Base-by-base conservation (phyloP, 108 stramenopile genomes). In the Cyclostephanos invisitatus region DNA sequence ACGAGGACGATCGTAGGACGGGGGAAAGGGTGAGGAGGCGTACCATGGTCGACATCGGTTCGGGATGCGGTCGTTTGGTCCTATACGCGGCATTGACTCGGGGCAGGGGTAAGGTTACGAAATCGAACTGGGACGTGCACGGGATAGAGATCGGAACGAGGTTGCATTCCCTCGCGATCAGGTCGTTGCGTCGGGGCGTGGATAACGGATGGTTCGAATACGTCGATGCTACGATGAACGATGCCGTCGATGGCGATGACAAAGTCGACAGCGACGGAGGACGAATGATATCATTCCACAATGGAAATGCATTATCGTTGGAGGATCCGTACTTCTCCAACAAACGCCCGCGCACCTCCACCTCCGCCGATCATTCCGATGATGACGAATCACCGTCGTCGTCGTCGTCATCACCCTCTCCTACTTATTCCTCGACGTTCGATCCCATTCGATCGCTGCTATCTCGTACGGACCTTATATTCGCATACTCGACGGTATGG, bases 401-500 rank as follows among this genome's bases (percentile, higher is more conserved):
- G 40, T 40, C 40, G 4, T 40, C 40, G 40, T 40, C 40, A 8
- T 40, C 11, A 8, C 40, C n/a, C n/a, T n/a, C 40, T 40, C 11
- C 40, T 8, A 40, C 5, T 40, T 7, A 14, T 11, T 46, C 14
- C 3, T 32, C 32, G 32, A 32, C 32, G 44, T 40, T 46, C 44
- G 44, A 64, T 17, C 36, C 42, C 53, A 70, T 80, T 8, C 74
- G 64, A 75, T 78, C 73, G 17, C 20, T 93, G 0, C 57, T 93
- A 10, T 56, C 76, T 0, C 35, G 75, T 49, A 81, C 88, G 1
- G 78, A 89, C 57, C 56, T 90, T 8, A 67, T 93, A 0, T 93
- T 93, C 78, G 77, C 85, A 11, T 93, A 93, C 67, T 85, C 85
- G 21, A 90, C 92, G 3, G 83, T 69, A 1, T 93, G 76, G 51